Evolutionary conservation across 2,329 filamentous ascomycete species (phyloP), one percentile per base, ranked within the genome.

Genomic region (Penicillium sp.): DNA sequence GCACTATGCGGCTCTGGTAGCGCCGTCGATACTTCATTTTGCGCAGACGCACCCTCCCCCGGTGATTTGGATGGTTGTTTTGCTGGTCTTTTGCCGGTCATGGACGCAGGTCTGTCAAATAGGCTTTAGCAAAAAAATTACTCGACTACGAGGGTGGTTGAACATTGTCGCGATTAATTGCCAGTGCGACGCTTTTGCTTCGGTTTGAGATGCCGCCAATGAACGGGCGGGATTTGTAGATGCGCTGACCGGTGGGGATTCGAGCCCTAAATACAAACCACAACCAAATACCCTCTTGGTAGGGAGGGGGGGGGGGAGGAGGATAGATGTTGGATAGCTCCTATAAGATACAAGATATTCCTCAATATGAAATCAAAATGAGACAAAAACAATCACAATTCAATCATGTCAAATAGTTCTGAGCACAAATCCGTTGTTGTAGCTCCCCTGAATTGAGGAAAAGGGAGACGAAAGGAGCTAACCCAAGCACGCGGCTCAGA

Each of bases 191-290:
- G 26, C 42, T 62, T 62, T 58, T 51, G 60, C 60, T 65, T 62
- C 65, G 61, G 60, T 57, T 55, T 66, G 53, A 63, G 61, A 61
- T 62, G 63, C 62, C 61, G 58, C 65, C 65, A 66, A 66, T 66
- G 60, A 65, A 38, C 59, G 59, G 37, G 35, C 62, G 9, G 54
- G 19, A 59, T 66, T 61, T 55, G 44, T 51, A 59, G 62, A 59
- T 50, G 53, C 49, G 56, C 62, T 61, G 50, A 44, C 24, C 37
- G 53, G 65, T 66, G 65, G 65, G 62, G 58, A 66, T 58, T 58
- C 5, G 59, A 58, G 62, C 59, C 60, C 53, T 60, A 60, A 60
- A 53, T 44, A 33, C 38, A 33, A 56, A 56, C 44, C 19, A 38
- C 12, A 38, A 26, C 26, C 49, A 30, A 37, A 38, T 13, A 53